These are phyloP conservation scores for Sindora glabra DNA, from an alignment of 306 rosid species.

Conservation along the genomic window DNA sequence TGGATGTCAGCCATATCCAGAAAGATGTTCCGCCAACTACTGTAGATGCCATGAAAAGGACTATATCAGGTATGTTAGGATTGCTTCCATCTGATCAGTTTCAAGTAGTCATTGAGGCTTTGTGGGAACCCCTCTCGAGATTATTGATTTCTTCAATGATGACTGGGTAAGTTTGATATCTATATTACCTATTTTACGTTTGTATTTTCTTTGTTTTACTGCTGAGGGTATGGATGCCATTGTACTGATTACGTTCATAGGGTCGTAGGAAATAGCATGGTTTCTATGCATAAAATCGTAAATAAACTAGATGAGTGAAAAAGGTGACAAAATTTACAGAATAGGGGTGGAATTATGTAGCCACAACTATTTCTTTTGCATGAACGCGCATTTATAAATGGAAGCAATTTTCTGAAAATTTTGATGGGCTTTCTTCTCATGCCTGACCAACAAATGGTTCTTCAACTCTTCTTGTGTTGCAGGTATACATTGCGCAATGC, in stretches of 20 bases:
- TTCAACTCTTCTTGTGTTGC: conserved; percentile 18
- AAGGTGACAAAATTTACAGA: not conserved
- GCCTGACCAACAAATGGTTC: not conserved
- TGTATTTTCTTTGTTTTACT: not conserved
- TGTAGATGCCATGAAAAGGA: conserved; percentile 92
- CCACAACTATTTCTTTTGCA: not conserved
- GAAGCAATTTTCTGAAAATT: not conserved
- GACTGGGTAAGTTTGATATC: conserved; percentile 62
- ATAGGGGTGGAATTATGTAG: not conserved
- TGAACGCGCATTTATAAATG: not conserved
- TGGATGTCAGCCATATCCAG: conserved; percentile 74
- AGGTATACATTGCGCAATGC: conserved; percentile 93
- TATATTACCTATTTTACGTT: not conserved
- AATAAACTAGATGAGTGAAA: not conserved
- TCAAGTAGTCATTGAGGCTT: conserved; percentile 76
- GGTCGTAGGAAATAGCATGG: too few species aligned
- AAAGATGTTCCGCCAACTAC: conserved; percentile 83
- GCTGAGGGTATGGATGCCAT: not conserved
- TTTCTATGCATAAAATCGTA: too few species aligned
- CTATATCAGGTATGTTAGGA: conserved; percentile 91
- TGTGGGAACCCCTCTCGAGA: conserved; percentile 91
- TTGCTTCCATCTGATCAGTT: conserved; percentile 89
- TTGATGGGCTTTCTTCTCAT: not conserved
- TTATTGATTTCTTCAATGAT: conserved; percentile 85
- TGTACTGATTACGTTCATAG: not conserved